Evolutionary conservation across 768 basidiomycete species (phyloP), one percentile per base, ranked within the genome.

Genomic region (Russula ochroleuca): DNA sequence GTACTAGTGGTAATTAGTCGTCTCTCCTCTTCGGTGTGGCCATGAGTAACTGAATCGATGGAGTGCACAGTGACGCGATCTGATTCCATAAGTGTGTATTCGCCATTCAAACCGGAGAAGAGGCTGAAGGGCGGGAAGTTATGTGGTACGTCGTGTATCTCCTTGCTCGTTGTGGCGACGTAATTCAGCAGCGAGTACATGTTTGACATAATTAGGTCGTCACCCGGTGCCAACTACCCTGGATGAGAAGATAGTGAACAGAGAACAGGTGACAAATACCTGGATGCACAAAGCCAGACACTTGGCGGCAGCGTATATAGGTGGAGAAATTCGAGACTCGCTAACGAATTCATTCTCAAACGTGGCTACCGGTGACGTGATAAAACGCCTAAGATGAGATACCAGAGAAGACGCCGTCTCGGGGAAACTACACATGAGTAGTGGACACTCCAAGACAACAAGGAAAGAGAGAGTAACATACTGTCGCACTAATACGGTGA

Each of bases 131-230:
- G 25, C 56, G 81, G 78, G 10, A 79, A 73, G 43, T 75, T 78
- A 38, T 68, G 75, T 3, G 81, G 77, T 54, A 71, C 75, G 55
- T 88, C 88, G 40, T 80, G 80, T 38, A 84, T 81, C 52, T 90
- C 90, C 71, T 89, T 90, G 77, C 86, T 88, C 2, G 92, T 86
- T 4, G 90, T 85, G 1, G 91, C 85, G 63, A 98, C 88, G 73
- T 91, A 90, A 72, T 98, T 98, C 64, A 98, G 80, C 14, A 98
- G 82, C 5, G 96, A 97, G 73, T 98, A 98, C 86, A 98, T 89
- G 68, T 94, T 92, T 4, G 95, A 98, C 83, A 94, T 87, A 72
- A 91, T 82, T 41, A 94, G 81, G 71, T 94, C 94, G 67, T 94
- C 90, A 48, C 90, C 91, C 17, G 90, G 88, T 17, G 90, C 86